These are phyloP conservation scores for Besnoitia besnoiti DNA, from an alignment of 169 alveolate genomes.

Conservation along the genomic window DNA sequence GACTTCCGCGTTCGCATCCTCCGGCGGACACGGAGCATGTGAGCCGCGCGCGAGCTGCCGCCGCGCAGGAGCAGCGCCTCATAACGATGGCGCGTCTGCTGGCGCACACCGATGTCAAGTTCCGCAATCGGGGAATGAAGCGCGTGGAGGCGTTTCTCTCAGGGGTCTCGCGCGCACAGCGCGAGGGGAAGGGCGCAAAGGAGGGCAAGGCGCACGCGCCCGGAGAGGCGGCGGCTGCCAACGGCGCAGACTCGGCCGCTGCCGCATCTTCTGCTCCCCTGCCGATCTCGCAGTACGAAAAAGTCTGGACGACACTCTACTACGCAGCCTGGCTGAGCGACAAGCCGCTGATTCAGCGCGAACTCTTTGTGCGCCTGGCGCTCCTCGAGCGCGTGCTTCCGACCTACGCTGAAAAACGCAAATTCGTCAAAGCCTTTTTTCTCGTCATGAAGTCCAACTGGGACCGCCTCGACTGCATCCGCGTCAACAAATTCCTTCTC, in stretches of 20 bases:
- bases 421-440: conserved; percentile 33
- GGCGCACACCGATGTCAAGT: neutral
- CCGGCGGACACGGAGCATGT: too few species aligned
- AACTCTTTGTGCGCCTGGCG: conserved; percentile 46
- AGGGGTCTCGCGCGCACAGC: neutral
- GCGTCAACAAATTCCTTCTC: conserved; percentile 52
- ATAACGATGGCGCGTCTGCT: neutral
- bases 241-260: too few species aligned
- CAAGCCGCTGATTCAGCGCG: conserved; percentile 59
- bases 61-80: conserved; percentile 11
- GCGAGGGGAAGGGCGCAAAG: neutral
- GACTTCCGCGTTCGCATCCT: too few species aligned
- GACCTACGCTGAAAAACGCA: conserved; percentile 27
- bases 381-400: conserved; percentile 36
- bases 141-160: conserved; percentile 13
- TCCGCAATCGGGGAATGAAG: neutral
- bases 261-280: neutral
- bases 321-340: conserved; percentile 61
- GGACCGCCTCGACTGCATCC: conserved; percentile 35
- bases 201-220: neutral
- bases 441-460: conserved; percentile 11
- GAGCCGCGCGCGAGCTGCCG: neutral
- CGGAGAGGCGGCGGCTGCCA: too few species aligned
- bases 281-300: conserved; percentile 2
- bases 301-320: conserved; percentile 21